phyloP scores from a whole-genome alignment of 441 rosid genomes.

The Erysimum cheiri region DNA sequence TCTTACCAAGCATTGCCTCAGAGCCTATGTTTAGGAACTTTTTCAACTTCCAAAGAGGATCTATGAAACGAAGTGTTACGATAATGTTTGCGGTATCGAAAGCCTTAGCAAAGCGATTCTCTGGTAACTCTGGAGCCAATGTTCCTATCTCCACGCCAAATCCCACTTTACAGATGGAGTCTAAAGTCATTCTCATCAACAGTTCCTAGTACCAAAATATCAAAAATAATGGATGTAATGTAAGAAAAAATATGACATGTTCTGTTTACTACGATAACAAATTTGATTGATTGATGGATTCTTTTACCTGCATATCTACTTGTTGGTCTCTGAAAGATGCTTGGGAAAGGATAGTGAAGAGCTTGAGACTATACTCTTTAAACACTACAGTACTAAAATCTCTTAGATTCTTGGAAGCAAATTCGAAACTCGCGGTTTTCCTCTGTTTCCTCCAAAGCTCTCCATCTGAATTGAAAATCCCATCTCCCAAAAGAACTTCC shows the following conservation, averaged over 20 bases:
- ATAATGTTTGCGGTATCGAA: constrained; percentile 86
- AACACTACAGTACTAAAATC: constrained; percentile 92
- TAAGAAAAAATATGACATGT: not conserved
- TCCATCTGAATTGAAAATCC: constrained; percentile 91
- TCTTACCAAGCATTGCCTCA: constrained; percentile 84
- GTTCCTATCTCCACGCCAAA: constrained; percentile 96
- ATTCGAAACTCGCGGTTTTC: constrained; percentile 94
- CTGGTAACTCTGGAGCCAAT: constrained; percentile 72
- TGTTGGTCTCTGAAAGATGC: constrained; percentile 57
- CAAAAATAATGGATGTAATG: not conserved
- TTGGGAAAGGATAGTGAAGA: constrained; percentile 50
- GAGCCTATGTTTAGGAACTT: constrained; percentile 76
- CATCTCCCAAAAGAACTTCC: constrained; percentile 96
- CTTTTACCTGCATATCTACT: constrained; percentile 90
- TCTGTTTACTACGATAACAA: not conserved
- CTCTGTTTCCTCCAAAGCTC: constrained; percentile 93
- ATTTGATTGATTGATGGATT: not conserved
- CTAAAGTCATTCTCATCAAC: constrained; percentile 93
- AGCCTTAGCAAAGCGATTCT: constrained; percentile 78
- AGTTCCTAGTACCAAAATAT: constrained; percentile 56
- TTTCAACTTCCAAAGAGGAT: constrained; percentile 88
- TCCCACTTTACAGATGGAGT: constrained; percentile 95
- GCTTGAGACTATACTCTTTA: constrained; percentile 78
- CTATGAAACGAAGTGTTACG: constrained; percentile 87
- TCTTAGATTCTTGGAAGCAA: constrained; percentile 95